Conservation (phyloP, 139 green algal genomes). For the Coccomyxa sp. region DNA sequence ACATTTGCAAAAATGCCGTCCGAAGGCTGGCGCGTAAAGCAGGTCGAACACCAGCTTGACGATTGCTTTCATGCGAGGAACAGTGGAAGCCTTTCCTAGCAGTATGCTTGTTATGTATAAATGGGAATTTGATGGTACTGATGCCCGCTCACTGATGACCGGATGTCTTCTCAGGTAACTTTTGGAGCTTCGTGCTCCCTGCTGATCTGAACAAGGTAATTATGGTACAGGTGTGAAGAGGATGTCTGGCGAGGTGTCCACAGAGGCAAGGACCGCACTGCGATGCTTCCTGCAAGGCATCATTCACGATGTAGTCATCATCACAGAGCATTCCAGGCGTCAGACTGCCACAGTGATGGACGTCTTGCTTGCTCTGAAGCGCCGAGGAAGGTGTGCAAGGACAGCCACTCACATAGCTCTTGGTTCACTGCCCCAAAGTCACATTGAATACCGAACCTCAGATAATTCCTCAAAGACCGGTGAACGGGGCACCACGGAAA, state of each 20-base stretch:
- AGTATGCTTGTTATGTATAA: too few relatives aligned
- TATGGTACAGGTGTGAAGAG: background rate
- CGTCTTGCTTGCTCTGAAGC: background rate
- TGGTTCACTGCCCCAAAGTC: too few relatives aligned
- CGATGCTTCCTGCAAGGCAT: background rate
- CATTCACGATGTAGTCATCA: background rate
- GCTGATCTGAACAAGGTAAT: background rate
- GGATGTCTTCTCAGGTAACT: too few relatives aligned
- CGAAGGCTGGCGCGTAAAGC: background rate
- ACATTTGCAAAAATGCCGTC: background rate
- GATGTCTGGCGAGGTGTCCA: background rate
- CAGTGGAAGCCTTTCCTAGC: background rate
- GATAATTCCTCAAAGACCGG: too few relatives aligned
- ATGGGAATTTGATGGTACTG: too few relatives aligned
- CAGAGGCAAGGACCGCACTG: background rate
- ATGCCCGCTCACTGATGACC: too few relatives aligned
- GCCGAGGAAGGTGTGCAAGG: background rate
- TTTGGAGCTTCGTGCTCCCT: too few relatives aligned
- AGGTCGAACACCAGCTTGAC: background rate
- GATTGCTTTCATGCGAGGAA: background rate
- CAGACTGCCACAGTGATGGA: background rate
- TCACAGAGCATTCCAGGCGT: background rate
- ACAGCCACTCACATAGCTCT: too few relatives aligned
- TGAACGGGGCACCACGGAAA: too few relatives aligned
- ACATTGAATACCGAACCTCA: too few relatives aligned